Percentiles rank a stretch among this genome's conserved stretches.
Evolutionary conservation across 345 rosid species (phyloP).

Genomic region (Anastatica hierochuntica): DNA sequence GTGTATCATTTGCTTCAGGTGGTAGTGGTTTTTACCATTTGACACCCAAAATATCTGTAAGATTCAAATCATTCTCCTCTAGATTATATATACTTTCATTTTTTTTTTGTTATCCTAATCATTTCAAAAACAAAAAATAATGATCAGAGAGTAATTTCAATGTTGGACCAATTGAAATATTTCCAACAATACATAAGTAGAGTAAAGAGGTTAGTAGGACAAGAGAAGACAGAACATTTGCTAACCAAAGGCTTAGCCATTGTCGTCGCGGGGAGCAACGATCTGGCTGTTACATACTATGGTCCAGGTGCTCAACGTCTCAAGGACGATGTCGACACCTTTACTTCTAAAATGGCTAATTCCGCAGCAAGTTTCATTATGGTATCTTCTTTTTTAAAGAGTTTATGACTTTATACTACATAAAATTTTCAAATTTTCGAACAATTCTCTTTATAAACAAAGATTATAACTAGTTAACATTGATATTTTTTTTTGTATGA

Average conservation of each 20-base stretch:
- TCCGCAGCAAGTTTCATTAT: not conserved
- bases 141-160: conserved; percentile 28
- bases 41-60: conserved; percentile 39
- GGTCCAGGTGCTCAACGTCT: conserved; percentile 1
- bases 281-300: not conserved
- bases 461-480: too few species aligned
- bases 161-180: conserved; percentile 27
- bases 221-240: conserved; percentile 16
- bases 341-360: not conserved
- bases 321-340: not conserved
- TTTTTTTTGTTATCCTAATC: too few species aligned
- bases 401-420: too few species aligned
- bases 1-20: conserved; percentile 62
- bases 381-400: too few species aligned
- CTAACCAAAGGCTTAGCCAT: conserved; percentile 4
- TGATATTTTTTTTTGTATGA: too few species aligned
- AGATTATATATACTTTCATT: too few species aligned
- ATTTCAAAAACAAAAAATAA: not conserved
- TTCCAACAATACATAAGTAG: conserved; percentile 28
- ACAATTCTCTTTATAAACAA: too few species aligned
- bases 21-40: conserved; percentile 52
- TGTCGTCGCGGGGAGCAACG: conserved; percentile 3
- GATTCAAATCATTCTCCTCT: not conserved
- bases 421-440: too few species aligned
- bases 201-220: conserved; percentile 23